Conservation (phyloP, 148 eudicot species). For the Amaranthus hypochondriacus region DNA sequence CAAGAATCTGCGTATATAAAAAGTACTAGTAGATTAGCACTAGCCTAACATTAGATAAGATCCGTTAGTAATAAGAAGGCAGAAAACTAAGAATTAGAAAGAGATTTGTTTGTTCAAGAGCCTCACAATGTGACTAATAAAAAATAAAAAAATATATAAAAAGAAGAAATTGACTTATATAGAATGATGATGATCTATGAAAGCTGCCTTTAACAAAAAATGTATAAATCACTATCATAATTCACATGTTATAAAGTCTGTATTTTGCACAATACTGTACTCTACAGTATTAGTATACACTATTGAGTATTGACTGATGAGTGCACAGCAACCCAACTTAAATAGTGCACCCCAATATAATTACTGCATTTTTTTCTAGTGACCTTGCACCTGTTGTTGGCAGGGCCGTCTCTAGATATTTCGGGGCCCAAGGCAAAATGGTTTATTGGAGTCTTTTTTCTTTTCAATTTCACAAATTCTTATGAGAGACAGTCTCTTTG, state of each 20-base stretch:
- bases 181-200: not conserved
- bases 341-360: slow-evolving; percentile 10
- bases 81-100: not conserved
- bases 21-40: too few relatives aligned
- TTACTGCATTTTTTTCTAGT: slow-evolving; percentile 10
- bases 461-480: too few relatives aligned
- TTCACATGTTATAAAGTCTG: slow-evolving; percentile 7
- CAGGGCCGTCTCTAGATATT: too few relatives aligned
- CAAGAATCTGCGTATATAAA: too few relatives aligned
- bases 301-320: too few relatives aligned
- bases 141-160: too few relatives aligned
- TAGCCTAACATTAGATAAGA: not conserved
- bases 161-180: slow-evolving; percentile 14
- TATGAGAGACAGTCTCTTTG: too few relatives aligned
- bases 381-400: not conserved
- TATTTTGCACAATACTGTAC: not conserved
- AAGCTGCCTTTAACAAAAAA: slow-evolving; percentile 10
- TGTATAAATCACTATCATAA: slow-evolving; percentile 12
- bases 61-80: not conserved
- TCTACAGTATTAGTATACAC: too few relatives aligned
- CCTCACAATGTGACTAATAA: slow-evolving; percentile 17
- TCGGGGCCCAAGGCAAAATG: too few relatives aligned
- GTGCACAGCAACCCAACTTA: slow-evolving; percentile 7
- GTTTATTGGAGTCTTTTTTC: too few relatives aligned
- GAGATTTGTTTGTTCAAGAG: slow-evolving; percentile 7